Evolutionary conservation across 2,329 filamentous ascomycete species (phyloP).

Genomic region (Pestalotiopsis fici): DNA sequence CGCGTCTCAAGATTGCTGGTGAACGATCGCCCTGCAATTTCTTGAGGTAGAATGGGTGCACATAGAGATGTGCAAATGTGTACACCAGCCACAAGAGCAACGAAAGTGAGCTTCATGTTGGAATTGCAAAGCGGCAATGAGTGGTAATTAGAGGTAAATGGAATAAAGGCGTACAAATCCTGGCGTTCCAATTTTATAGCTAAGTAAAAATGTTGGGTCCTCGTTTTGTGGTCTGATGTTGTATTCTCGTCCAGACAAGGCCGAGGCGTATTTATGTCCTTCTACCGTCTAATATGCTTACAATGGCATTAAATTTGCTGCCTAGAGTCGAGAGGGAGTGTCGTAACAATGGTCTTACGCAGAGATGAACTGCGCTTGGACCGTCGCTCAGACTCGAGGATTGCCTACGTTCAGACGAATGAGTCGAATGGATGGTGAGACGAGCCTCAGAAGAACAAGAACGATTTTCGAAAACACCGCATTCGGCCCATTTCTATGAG

Average conservation of each 20-base stretch:
- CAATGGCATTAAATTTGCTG: background rate
- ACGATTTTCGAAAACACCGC: background rate
- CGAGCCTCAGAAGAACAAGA: background rate
- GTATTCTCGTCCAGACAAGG: too few species aligned
- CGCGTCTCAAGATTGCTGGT: background rate
- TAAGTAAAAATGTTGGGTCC: background rate
- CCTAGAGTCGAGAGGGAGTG: background rate
- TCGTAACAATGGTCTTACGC: background rate
- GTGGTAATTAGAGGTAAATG: too few species aligned
- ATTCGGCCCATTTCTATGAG: background rate
- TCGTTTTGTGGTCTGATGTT: background rate
- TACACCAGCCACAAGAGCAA: background rate
- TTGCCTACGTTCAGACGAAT: background rate
- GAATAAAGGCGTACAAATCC: background rate
- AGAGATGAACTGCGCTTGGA: background rate
- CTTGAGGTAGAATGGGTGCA: background rate
- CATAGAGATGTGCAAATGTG: conserved; percentile 4
- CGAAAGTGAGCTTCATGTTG: background rate
- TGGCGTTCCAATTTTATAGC: background rate
- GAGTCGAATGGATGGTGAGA: background rate
- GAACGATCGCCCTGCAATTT: background rate
- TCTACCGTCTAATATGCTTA: background rate
- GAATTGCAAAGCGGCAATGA: background rate
- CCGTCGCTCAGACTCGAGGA: background rate
- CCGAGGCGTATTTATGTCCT: background rate